Percentiles rank a stretch among this genome's conserved stretches.
These are phyloP conservation scores for Hirschioporus abietinus DNA, from an alignment of 768 basidiomycete genomes.

Conservation along the genomic window DNA sequence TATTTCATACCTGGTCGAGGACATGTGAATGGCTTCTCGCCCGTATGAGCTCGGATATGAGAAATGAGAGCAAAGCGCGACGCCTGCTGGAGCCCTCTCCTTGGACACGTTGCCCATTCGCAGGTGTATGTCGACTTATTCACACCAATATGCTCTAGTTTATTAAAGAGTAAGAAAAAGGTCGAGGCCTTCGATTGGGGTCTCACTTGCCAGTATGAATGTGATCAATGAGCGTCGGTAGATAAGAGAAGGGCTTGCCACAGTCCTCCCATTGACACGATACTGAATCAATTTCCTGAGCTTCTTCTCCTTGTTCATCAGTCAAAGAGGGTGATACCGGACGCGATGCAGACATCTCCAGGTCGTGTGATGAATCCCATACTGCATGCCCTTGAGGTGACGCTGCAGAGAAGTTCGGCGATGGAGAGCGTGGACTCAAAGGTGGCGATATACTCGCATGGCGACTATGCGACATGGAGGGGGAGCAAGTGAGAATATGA, in stretches of 20 bases:
- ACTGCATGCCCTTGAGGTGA: slow-evolving; percentile 20
- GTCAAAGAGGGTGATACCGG: slow-evolving; percentile 31
- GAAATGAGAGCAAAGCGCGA: slow-evolving; percentile 88
- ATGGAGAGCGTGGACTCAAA: slow-evolving; percentile 35
- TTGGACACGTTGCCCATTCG: slow-evolving; percentile 80
- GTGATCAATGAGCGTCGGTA: slow-evolving; percentile 75
- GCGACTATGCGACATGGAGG: background rate
- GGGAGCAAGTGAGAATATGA: background rate
- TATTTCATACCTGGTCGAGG: slow-evolving; percentile 59
- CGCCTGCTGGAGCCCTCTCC: slow-evolving; percentile 79
- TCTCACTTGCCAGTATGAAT: slow-evolving; percentile 65
- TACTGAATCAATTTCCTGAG: slow-evolving; percentile 42
- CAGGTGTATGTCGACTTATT: slow-evolving; percentile 85
- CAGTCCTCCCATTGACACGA: slow-evolving; percentile 86
- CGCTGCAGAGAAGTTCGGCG: slow-evolving; percentile 33
- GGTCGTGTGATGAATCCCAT: slow-evolving; percentile 23
- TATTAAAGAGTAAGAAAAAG: slow-evolving; percentile 11
- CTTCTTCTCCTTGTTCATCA: slow-evolving; percentile 17
- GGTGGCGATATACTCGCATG: background rate
- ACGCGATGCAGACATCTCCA: slow-evolving; percentile 30
- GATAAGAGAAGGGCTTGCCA: slow-evolving; percentile 62
- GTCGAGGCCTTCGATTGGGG: slow-evolving; percentile 1
- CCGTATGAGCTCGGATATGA: slow-evolving; percentile 88
- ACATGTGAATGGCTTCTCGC: slow-evolving; percentile 91
- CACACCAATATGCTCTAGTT: slow-evolving; percentile 71